Evolutionary conservation across 2,329 filamentous ascomycete species (phyloP).

Genomic region (Venturia pyrina): DNA sequence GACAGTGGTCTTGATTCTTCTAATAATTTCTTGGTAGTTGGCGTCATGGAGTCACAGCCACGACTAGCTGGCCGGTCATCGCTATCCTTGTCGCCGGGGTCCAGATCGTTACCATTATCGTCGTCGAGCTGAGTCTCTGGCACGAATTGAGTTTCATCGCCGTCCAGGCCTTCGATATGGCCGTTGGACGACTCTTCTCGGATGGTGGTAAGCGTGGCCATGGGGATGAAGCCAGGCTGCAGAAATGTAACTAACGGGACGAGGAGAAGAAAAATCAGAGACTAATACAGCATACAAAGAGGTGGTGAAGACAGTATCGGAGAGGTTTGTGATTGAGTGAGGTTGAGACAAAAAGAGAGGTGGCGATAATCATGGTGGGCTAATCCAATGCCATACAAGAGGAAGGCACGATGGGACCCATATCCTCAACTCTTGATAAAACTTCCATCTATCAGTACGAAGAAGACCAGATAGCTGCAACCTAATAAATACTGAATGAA

Average conservation of each 20-base stretch:
- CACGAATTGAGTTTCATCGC: background rate
- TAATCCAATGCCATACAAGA: background rate
- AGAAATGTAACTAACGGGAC: background rate
- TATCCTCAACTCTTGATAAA: background rate
- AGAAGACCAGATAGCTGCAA: background rate
- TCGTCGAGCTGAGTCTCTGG: background rate
- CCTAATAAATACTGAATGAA: no score
- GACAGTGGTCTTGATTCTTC: background rate
- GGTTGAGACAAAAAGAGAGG: background rate
- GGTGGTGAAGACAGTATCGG: background rate
- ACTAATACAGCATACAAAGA: background rate
- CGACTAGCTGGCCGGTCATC: background rate
- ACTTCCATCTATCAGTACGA: no score
- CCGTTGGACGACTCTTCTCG: background rate
- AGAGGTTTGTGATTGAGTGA: background rate
- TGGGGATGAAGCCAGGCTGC: constrained; percentile 1
- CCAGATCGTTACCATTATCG: background rate
- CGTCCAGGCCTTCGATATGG: background rate
- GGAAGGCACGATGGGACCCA: background rate
- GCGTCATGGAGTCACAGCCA: background rate
- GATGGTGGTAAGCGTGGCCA: background rate
- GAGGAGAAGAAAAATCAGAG: background rate
- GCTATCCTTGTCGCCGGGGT: background rate
- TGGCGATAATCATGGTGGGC: background rate
- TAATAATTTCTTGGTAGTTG: background rate